phyloP scores from a whole-genome alignment of 2,329 filamentous ascomycete species.

The Rhinocladiella mackenziei region DNA sequence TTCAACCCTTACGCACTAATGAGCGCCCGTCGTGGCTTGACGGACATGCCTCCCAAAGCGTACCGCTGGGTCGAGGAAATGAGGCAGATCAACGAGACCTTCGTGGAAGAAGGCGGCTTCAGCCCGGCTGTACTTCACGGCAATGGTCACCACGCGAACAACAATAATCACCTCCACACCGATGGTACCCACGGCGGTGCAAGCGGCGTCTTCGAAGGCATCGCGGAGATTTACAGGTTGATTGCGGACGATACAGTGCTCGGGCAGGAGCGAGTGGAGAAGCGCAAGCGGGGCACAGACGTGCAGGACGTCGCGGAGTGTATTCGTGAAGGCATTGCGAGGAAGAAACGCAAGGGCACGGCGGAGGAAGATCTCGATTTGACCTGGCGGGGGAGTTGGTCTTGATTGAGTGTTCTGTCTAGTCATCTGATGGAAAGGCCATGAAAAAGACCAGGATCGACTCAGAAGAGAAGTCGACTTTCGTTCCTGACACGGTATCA shows the following conservation, averaged over 20 bases:
- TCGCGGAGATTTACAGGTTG: conserved; percentile 50
- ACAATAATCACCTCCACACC: neutral
- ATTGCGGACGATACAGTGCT: conserved; percentile 49
- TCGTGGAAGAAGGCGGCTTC: conserved; percentile 63
- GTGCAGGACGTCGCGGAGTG: conserved; percentile 44
- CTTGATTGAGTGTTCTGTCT: conserved; percentile 12
- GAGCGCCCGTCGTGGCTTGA: conserved; percentile 50
- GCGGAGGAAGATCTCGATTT: conserved; percentile 19
- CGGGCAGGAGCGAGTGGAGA: conserved; percentile 43
- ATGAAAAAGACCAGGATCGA: too few species aligned
- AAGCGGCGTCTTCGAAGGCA: conserved; percentile 22
- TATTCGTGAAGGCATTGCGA: conserved; percentile 35
- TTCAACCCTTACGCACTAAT: conserved; percentile 48
- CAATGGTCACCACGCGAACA: conserved; percentile 3
- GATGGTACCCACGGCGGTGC: neutral
- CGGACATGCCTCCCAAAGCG: conserved; percentile 66
- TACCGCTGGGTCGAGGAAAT: conserved; percentile 76
- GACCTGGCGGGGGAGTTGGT: conserved; percentile 25
- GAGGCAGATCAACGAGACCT: conserved; percentile 67
- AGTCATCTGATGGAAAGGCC: too few species aligned
- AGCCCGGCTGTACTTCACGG: conserved; percentile 27
- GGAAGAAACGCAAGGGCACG: conserved; percentile 28
- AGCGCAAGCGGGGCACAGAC: conserved; percentile 40
- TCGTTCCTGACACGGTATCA: too few species aligned
- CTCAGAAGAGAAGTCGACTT: too few species aligned